Conservation (phyloP, 2,329 filamentous ascomycete species). For the Colletotrichum endophyticum region DNA sequence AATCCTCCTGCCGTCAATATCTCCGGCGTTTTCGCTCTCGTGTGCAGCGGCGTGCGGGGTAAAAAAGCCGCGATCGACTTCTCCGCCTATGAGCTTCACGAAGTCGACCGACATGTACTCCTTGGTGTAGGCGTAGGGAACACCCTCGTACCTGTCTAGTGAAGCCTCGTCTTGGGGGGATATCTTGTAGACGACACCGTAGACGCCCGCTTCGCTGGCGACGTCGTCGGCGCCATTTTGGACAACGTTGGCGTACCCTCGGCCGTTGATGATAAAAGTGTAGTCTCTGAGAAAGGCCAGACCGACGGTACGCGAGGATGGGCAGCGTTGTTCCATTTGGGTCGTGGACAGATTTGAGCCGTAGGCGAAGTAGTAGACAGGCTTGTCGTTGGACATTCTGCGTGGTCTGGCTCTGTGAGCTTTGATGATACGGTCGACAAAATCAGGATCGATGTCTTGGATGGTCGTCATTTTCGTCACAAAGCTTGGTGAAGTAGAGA, state of each 20-base stretch:
- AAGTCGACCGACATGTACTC: conserved; percentile 43
- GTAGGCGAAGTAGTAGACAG: conserved; percentile 70
- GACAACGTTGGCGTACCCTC: conserved; percentile 74
- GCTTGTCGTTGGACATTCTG: not conserved
- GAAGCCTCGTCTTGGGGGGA: conserved; percentile 50
- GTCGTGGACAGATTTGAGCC: conserved; percentile 71
- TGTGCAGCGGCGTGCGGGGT: not conserved
- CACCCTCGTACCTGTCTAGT: conserved; percentile 66
- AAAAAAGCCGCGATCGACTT: not conserved
- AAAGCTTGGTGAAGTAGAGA: not conserved
- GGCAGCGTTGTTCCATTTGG: conserved; percentile 71
- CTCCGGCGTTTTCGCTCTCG: not conserved
- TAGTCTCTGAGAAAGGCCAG: conserved; percentile 62
- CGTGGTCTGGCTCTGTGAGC: not conserved
- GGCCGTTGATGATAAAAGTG: conserved; percentile 69
- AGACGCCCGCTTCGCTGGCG: conserved; percentile 46
- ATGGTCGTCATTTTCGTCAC: not conserved
- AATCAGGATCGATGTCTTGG: not conserved
- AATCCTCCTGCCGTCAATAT: not conserved
- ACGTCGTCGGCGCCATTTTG: not conserved
- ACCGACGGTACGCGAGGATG: conserved; percentile 57
- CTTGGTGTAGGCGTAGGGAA: conserved; percentile 67
- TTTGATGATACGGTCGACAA: not conserved
- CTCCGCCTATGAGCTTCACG: conserved; percentile 27
- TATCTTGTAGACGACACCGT: conserved; percentile 62